Conservation (phyloP, 1,139 yeast genomes). For the Debaryomycetaceae sp. region DNA sequence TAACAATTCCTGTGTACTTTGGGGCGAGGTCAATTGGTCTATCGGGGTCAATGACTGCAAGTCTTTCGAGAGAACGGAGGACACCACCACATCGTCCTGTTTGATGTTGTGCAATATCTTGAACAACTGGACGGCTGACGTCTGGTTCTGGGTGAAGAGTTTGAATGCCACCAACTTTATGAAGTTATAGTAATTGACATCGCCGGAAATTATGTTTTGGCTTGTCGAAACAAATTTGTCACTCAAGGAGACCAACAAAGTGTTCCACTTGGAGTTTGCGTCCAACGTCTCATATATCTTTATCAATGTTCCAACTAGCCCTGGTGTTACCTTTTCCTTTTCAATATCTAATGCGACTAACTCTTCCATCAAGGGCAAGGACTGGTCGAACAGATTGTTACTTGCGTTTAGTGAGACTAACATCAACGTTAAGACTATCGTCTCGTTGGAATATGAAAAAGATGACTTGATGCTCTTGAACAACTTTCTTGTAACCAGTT, state of each 20-base stretch:
- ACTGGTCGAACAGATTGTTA: slow-evolving; percentile 40
- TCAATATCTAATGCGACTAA: slow-evolving; percentile 18
- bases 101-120: slow-evolving; percentile 22
- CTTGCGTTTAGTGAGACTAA: slow-evolving; percentile 45
- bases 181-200: slow-evolving; percentile 28
- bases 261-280: slow-evolving; percentile 19
- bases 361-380: slow-evolving; percentile 40
- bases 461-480: slow-evolving; percentile 15
- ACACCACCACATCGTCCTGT: slow-evolving; percentile 30
- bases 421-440: slow-evolving; percentile 35
- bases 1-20: slow-evolving; percentile 27
- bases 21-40: slow-evolving; percentile 26
- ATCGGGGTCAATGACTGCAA: slow-evolving; percentile 27
- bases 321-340: slow-evolving; percentile 29
- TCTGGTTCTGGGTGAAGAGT: slow-evolving; percentile 28
- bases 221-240: slow-evolving; percentile 17
- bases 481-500: slow-evolving; percentile 22
- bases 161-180: slow-evolving; percentile 50
- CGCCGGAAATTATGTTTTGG: slow-evolving; percentile 17
- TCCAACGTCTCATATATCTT: slow-evolving; percentile 43
- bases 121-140: slow-evolving; percentile 30
- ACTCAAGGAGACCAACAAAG: slow-evolving; percentile 21
- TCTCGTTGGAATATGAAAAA: slow-evolving; percentile 7
- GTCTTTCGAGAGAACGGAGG: slow-evolving; percentile 23
- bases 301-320: slow-evolving; percentile 43